phyloP scores from a whole-genome alignment of 1,284 basidiomycete species.

The Cryptococcus sp. region DNA sequence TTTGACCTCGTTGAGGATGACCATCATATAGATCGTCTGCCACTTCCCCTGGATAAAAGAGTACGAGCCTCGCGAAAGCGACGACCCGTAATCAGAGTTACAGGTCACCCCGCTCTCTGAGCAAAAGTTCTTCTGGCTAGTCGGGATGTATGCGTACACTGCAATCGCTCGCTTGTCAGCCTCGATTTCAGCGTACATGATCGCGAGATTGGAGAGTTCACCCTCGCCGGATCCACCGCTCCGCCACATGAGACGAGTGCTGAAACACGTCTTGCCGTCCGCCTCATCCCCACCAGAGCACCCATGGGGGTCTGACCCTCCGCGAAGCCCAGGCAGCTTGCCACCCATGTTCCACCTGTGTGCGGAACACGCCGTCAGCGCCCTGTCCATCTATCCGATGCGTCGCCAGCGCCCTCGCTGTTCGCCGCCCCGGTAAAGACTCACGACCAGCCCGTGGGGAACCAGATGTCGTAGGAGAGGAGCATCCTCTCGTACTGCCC shows the following conservation, averaged over 20 bases:
- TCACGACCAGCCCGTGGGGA: constrained; percentile 34
- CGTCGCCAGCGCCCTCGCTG: neutral
- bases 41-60: constrained; percentile 42
- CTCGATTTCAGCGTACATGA: neutral
- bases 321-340: constrained; percentile 50
- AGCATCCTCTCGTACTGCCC: constrained; percentile 44
- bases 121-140: constrained; percentile 35
- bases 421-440: constrained; percentile 1
- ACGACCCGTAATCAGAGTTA: constrained; percentile 50
- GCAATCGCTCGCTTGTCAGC: neutral
- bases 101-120: constrained; percentile 35
- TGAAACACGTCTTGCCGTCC: constrained; percentile 47
- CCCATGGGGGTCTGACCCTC: constrained; percentile 39
- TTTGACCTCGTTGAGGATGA: constrained; percentile 44
- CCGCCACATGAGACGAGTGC: constrained; percentile 51
- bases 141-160: constrained; percentile 52
- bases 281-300: constrained; percentile 49
- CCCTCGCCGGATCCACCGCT: constrained; percentile 42
- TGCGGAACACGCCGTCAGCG: neutral
- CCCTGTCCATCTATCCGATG: neutral
- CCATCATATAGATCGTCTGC: constrained; percentile 47
- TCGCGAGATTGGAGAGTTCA: constrained; percentile 8
- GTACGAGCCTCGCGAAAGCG: constrained; percentile 46
- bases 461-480: constrained; percentile 43
- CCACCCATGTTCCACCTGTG: constrained; percentile 44